Percentiles rank a stretch among this genome's conserved stretches.
Evolutionary conservation across 2,329 filamentous ascomycete genomes (phyloP).

Genomic region (Emmonsiellopsis sp.): DNA sequence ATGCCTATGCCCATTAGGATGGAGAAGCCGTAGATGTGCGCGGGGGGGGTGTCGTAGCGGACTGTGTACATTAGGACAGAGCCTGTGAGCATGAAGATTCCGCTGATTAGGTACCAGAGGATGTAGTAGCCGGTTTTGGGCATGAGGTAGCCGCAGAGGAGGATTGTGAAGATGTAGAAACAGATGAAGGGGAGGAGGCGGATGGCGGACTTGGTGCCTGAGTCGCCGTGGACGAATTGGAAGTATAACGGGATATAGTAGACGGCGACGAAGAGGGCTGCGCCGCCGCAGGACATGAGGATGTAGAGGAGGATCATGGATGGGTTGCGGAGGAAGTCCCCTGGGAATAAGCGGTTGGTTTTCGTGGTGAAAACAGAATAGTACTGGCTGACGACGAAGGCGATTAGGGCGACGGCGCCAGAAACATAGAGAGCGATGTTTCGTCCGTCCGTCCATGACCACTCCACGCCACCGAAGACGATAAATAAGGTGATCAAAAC

Average conservation of each 20-base stretch:
- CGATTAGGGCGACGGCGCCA: constrained; percentile 35
- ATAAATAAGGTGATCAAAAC: constrained; percentile 39
- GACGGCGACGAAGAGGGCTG: constrained; percentile 30
- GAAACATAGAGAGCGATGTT: constrained; percentile 42
- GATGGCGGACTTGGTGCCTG: constrained; percentile 20
- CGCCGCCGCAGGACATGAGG: constrained; percentile 27
- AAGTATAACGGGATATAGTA: constrained; percentile 51
- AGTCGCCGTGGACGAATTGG: constrained; percentile 41
- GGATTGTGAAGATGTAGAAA: constrained; percentile 15
- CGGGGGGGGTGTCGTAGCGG: constrained; percentile 8
- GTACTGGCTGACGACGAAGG: constrained; percentile 40
- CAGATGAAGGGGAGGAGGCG: constrained; percentile 25
- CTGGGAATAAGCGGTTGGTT: constrained; percentile 40
- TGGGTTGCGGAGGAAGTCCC: constrained; percentile 34
- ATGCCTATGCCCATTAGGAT: constrained; percentile 35
- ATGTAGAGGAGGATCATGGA: constrained; percentile 38
- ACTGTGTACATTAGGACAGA: constrained; percentile 14
- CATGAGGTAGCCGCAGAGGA: constrained; percentile 16
- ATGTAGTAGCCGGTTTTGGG: constrained; percentile 17
- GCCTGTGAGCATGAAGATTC: constrained; percentile 15
- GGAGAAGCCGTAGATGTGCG: constrained; percentile 20
- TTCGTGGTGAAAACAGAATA: constrained; percentile 33
- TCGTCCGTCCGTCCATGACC: constrained; percentile 37
- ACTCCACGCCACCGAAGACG: constrained; percentile 42
- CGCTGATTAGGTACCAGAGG: constrained; percentile 19